Conservation (phyloP, 1,284 basidiomycete species). For the Sanguinoderma infundibulare region DNA sequence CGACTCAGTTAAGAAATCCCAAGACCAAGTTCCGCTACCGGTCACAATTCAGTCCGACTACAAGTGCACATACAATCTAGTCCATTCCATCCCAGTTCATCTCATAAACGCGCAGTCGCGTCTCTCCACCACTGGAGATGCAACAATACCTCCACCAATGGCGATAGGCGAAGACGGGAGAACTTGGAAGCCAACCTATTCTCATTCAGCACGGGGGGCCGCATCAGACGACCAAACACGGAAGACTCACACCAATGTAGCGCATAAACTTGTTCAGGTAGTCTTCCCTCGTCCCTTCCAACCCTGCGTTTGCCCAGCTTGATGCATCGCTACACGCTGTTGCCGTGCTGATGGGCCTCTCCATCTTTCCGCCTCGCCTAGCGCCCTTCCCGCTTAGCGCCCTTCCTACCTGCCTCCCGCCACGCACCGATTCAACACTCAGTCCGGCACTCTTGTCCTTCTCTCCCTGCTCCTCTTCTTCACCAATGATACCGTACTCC, state of each 20-base stretch:
- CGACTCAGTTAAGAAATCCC: no score
- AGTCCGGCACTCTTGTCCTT: neutral
- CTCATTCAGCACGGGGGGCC: neutral
- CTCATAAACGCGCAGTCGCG: conserved; percentile 1
- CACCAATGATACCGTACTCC: conserved; percentile 47
- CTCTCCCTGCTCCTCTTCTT: neutral
- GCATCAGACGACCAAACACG: neutral
- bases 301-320: conserved; percentile 16
- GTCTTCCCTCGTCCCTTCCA: conserved; percentile 4
- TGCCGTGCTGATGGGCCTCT: neutral
- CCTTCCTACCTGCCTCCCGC: neutral
- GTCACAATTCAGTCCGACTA: no score
- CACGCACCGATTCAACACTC: neutral
- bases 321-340: conserved; percentile 1
- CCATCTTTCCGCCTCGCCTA: neutral
- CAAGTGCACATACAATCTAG: no score
- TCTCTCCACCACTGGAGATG: conserved; percentile 10
- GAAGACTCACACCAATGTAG: conserved; percentile 48
- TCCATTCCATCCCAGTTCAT: neutral
- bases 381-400: neutral
- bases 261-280: conserved; percentile 47
- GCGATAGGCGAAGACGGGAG: conserved; percentile 4
- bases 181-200: conserved; percentile 8
- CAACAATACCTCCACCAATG: neutral
- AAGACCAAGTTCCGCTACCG: no score